These are phyloP conservation scores for Calonectria honghensis DNA, from an alignment of 2,329 filamentous ascomycete genomes.

Conservation along the genomic window DNA sequence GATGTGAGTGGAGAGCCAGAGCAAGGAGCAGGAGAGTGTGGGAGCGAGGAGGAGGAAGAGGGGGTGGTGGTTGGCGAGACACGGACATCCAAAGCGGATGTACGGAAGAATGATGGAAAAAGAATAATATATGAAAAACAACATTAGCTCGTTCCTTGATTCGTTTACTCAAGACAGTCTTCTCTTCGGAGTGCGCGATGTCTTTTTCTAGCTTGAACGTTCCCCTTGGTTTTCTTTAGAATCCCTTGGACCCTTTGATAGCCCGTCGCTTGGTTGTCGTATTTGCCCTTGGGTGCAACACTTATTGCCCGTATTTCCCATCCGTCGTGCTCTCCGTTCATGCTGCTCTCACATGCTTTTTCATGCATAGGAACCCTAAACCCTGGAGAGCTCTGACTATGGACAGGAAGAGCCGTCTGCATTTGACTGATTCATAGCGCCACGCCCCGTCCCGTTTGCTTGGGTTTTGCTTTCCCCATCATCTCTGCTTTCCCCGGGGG, in stretches of 20 bases:
- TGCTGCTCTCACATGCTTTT: conserved; percentile 30
- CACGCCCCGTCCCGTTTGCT: conserved; percentile 1
- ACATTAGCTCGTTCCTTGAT: conserved; percentile 9
- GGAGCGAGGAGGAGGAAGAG: not conserved
- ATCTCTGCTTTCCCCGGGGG: conserved; percentile 10
- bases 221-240: not conserved
- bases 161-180: conserved; percentile 21
- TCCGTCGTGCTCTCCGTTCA: not conserved
- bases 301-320: not conserved
- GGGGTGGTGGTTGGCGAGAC: not conserved
- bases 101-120: conserved; percentile 27
- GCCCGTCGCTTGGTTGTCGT: not conserved
- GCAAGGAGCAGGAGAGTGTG: not conserved
- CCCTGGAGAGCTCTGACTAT: conserved; percentile 1
- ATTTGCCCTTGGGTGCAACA: not conserved
- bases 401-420: conserved; percentile 3
- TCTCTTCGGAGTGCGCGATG: conserved; percentile 19
- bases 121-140: conserved; percentile 23
- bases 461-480: conserved; percentile 16
- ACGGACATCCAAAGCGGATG: conserved; percentile 7
- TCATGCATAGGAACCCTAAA: conserved; percentile 30
- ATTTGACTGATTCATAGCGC: conserved; percentile 4
- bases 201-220: not conserved
- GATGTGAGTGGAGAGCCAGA: conserved; percentile 13
- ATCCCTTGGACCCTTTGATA: conserved; percentile 13